Percentiles rank a stretch among this genome's conserved stretches.
These are phyloP conservation scores for Dioscorea zingiberensis DNA, from an alignment of 106 monocot species.

Conservation along the genomic window DNA sequence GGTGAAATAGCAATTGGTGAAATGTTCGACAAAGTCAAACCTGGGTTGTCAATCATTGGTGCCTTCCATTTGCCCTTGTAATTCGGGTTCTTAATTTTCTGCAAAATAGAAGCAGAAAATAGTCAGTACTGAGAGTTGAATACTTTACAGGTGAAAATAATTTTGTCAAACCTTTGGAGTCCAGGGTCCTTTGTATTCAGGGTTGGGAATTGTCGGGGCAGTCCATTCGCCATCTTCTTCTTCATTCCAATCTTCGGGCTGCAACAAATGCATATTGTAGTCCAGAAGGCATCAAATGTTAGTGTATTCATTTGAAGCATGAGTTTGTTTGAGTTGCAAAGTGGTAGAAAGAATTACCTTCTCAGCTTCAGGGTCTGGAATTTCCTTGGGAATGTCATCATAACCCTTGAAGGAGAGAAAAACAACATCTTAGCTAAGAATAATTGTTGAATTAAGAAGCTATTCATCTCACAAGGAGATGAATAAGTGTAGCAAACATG, in stretches of 20 bases:
- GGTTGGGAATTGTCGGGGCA: constrained; percentile 53
- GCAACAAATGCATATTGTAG: neutral
- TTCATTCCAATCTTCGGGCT: constrained; percentile 80
- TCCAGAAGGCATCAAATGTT: neutral
- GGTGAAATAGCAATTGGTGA: neutral
- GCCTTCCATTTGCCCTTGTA: constrained; percentile 92
- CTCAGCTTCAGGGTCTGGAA: constrained; percentile 59
- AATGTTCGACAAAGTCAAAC: constrained; percentile 14
- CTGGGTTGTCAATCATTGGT: constrained; percentile 91
- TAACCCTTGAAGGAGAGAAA: constrained; percentile 24
- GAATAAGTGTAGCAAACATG: no score
- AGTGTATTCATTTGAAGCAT: constrained; percentile 1
- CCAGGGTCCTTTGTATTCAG: constrained; percentile 66
- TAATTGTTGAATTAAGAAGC: no score
- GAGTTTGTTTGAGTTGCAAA: neutral
- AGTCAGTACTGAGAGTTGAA: neutral
- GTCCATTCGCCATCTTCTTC: constrained; percentile 85
- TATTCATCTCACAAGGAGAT: no score
- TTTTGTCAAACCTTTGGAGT: constrained; percentile 36
- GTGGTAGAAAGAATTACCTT: constrained; percentile 25
- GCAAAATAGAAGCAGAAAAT: neutral
- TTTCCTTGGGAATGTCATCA: constrained; percentile 66
- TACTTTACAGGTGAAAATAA: constrained; percentile 34
- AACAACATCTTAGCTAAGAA: no score
- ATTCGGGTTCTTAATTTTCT: constrained; percentile 73